Evolutionary conservation across 2,329 filamentous ascomycete genomes (phyloP), one percentile per base, ranked within the genome.

Genomic region (Neonectria coccinea): DNA sequence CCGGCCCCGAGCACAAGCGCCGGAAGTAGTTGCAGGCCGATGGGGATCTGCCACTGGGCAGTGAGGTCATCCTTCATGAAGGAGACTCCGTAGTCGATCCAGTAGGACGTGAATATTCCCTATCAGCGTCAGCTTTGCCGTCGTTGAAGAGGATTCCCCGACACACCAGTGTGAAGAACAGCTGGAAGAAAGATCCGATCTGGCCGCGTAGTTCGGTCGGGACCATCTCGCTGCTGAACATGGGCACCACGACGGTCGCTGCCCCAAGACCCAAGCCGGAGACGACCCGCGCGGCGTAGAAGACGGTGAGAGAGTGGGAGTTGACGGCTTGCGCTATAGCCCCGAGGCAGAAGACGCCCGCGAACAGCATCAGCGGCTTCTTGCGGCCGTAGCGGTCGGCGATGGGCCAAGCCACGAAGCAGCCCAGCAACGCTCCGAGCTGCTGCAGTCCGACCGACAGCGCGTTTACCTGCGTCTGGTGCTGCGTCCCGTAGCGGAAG

Each of bases 21-120:
- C 0, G 83, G 83, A 0, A 83, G 72, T 7, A 86, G 76, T 67
- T 86, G 84, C 4, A 87, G 75, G 0, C 82, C 85, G 57, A 88
- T 81, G 1, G 85, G 85, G 29, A 87, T 80, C 73, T 86, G 85
- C 86, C 85, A 88, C 74, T 88, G 85, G 2, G 74, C 74, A 0
- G 81, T 61, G 2, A 51, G 54, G 5, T 56, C 50, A 27, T 53
- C 18, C 10, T 58, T 33, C 22, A 62, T 45, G 50, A 47, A 53
- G 4, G 53, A 55, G 4, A 59, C 64, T 1, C 56, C 63, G 36
- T 68, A 67, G 33, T 65, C 59, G 20, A 64, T 50, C 66, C 62
- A 66, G 53, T 64, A 68, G 11, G 59, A 66, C 3, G 66, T 61
- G 22, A 64, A 64, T 36, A 66, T 65, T 18, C 62, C 59, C 62